Conservation (phyloP, 169 alveolate genomes). For the Eimeria acervulina region DNA sequence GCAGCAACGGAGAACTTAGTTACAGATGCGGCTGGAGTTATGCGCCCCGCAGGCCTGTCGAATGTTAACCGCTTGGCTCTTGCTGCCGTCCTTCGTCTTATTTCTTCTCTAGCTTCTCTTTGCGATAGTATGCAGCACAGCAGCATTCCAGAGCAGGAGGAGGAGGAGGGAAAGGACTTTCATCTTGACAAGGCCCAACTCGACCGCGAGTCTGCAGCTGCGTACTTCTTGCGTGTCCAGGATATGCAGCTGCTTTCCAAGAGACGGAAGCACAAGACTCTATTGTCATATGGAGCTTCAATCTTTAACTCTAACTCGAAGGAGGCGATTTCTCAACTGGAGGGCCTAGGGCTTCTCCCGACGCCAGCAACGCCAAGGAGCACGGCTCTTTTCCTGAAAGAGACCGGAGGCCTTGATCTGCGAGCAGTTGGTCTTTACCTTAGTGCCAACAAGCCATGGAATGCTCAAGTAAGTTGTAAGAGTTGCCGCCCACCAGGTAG, state of each 20-base stretch:
- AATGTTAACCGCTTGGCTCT: slow-evolving; percentile 57
- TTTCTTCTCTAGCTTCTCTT: slow-evolving; percentile 34
- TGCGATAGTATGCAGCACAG: slow-evolving; percentile 30
- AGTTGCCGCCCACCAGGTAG: background rate
- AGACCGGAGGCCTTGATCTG: slow-evolving; percentile 76
- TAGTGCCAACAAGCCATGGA: slow-evolving; percentile 68
- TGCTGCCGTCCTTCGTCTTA: slow-evolving; percentile 53
- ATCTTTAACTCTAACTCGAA: slow-evolving; percentile 68
- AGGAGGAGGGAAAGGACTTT: background rate
- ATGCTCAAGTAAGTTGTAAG: slow-evolving; percentile 54
- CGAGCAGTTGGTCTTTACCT: slow-evolving; percentile 72
- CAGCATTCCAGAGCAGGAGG: background rate
- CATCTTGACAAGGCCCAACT: slow-evolving; percentile 21
- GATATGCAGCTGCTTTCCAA: background rate
- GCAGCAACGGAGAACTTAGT: slow-evolving; percentile 36
- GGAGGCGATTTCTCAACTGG: slow-evolving; percentile 54
- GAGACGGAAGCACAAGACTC: slow-evolving; percentile 67
- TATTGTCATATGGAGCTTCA: slow-evolving; percentile 36
- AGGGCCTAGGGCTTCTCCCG: slow-evolving; percentile 74
- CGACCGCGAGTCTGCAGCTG: slow-evolving; percentile 56
- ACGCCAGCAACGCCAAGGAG: slow-evolving; percentile 81
- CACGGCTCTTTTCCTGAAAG: slow-evolving; percentile 76
- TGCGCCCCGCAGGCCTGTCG: slow-evolving; percentile 70
- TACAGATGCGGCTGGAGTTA: slow-evolving; percentile 56
- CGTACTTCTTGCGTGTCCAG: slow-evolving; percentile 54